Evolutionary conservation across 1,284 basidiomycete genomes (phyloP).

Genomic region (Trichosporon coremiiforme): DNA sequence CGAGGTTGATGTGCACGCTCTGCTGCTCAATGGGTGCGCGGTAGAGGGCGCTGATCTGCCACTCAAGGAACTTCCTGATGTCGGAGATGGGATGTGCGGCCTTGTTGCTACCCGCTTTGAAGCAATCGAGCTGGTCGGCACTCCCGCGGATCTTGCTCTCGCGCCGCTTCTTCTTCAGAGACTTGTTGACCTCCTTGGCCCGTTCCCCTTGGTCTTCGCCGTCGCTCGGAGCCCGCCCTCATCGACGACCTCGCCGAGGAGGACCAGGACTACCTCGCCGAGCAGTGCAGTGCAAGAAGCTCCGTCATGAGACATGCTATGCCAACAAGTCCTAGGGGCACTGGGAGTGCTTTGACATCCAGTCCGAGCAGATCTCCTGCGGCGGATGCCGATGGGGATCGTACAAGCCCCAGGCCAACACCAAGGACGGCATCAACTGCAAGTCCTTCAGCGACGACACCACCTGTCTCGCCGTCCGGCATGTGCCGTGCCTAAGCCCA

Average conservation of each 20-base stretch:
- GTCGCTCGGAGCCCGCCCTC: neutral
- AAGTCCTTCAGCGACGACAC: neutral
- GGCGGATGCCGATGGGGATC: conserved; percentile 9
- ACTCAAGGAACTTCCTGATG: too few relatives aligned
- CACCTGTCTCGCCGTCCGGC: conserved; percentile 1
- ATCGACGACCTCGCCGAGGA: neutral
- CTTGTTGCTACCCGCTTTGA: too few relatives aligned
- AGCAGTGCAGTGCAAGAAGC: conserved; percentile 5
- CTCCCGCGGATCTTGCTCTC: too few relatives aligned
- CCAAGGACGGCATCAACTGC: neutral
- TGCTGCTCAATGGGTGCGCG: too few relatives aligned
- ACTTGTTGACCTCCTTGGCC: too few relatives aligned
- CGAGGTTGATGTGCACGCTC: too few relatives aligned
- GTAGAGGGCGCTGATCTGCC: too few relatives aligned
- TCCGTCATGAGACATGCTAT: conserved; percentile 7
- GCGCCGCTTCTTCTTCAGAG: too few relatives aligned
- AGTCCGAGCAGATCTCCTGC: neutral
- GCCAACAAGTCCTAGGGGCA: neutral
- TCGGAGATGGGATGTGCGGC: too few relatives aligned
- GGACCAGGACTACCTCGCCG: conserved; percentile 13
- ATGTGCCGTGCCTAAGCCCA: neutral
- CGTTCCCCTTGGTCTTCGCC: conserved; percentile 6
- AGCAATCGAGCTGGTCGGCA: too few relatives aligned
- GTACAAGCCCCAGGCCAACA: neutral
- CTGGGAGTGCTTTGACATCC: conserved; percentile 13